Evolutionary conservation across 2,329 filamentous ascomycete genomes (phyloP), one percentile per base, ranked within the genome.

Genomic region (Gaeumannomyces tritici): DNA sequence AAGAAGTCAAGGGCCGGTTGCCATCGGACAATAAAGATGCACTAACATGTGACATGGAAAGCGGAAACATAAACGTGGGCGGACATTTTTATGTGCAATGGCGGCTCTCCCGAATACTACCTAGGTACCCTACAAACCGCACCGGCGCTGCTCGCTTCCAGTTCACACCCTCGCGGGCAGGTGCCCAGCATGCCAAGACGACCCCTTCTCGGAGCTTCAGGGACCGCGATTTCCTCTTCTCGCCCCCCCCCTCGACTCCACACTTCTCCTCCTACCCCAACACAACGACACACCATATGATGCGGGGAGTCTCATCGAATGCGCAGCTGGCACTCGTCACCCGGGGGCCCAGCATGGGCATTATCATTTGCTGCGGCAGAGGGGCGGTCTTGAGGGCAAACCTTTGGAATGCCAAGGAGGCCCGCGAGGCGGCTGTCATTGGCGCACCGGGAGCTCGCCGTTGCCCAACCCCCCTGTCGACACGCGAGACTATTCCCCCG

Each of bases 191-290:
- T 51, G 18, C 59, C 59, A 60, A 54, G 42, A 18, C 21, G 24
- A 26, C 42, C 8, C 7, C 31, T 57, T 57, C 51, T 56, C 51
- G 60, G 60, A 55, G 55, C 26, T 18, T 29, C 33, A 61, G 60
- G 13, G 55, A 57, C 60, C 60, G 60, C 57, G 18, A 57, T 61
- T 61, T 47, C 60, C 60, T 26, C 55, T 55, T 61, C 35, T 24
- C 18, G 35, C 1, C n/a, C 28, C 7, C n/a, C 28, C 7, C 3
- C n/a, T 26, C 26, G n/a, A 55, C 54, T 3, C 26, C 28, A 28
- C 55, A 24, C 5, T 56, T 18, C 55, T 56, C 55, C 55, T 26
- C 55, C 28, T 13, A 56, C 0, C 12, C n/a, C 42, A 21, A 51
- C 2, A 51, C 13, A 7, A 4, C 42, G n/a, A 13, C 42, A 24